Base-by-base conservation (phyloP, 75 land plant species). In the Sequoia sempervirens region DNA sequence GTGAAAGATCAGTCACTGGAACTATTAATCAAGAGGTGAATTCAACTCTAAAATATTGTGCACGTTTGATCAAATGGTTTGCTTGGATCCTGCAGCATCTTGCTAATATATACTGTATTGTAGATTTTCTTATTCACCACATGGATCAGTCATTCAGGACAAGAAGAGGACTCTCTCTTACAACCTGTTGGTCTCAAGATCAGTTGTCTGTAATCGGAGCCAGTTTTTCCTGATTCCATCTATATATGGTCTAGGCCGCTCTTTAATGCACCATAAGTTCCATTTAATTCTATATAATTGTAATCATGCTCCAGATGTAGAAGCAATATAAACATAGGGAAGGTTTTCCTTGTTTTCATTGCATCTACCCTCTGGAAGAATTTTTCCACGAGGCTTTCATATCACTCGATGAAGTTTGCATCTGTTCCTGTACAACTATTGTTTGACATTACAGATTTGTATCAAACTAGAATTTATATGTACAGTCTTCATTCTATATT, bases 261-360 rank as follows among this genome's bases (percentile, higher is more conserved):
- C 45, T 75, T 38, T 40, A n/a, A 37, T 75, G 45, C 45, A 40
- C 78, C n/a, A 40, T 38, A 40, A 38, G 26, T 23, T 75, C 78
- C 43, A 40, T 38, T 45, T 10, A 45, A 43, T 45, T 78, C 52
- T 45, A 23, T n/a, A 17, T 45, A n/a, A 70, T 30, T 20, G 46
- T 78, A 78, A n/a, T 78, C 14, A 5, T 45, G 45, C 32, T 45
- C 80, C 80, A 78, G 80, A 78, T 78, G 80, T 45, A 78, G 80
- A 78, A 47, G 80, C 80, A 78, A 78, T 23, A n/a, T 47, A 78
- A 78, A 78, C 80, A 78, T n/a, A 78, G 45, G 50, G 50, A 78
- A 45, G 28, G 26, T 78, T 78, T 78, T 45, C 30, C 28, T 75
- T 78, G 80, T 78, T 78, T 78, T 78, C 80, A 45, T 78, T 78